phyloP scores from a whole-genome alignment of 2,329 filamentous ascomycete species.

The Clonostachys solani region DNA sequence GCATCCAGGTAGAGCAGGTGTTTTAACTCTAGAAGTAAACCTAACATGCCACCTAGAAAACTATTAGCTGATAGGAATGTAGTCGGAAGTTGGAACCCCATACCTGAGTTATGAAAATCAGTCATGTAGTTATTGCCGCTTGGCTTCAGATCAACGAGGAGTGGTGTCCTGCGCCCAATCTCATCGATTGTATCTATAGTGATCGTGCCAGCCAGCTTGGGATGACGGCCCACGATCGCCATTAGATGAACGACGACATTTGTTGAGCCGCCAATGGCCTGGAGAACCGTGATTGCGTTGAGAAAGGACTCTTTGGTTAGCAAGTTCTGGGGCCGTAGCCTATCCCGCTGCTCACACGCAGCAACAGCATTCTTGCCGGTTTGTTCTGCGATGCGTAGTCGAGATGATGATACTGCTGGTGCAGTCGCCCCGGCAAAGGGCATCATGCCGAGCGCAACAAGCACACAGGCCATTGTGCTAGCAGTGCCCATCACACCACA shows the following conservation, averaged over 20 bases:
- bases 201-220: constrained; percentile 56
- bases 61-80: too few relatives aligned
- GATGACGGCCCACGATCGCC: constrained; percentile 73
- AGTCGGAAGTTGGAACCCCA: too few relatives aligned
- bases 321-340: constrained; percentile 65
- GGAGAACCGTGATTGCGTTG: constrained; percentile 82
- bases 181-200: constrained; percentile 75
- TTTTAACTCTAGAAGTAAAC: constrained; percentile 73
- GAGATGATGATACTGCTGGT: constrained; percentile 72
- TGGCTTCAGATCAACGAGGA: constrained; percentile 83
- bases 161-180: constrained; percentile 71
- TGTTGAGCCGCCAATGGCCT: constrained; percentile 80
- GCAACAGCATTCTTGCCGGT: constrained; percentile 66
- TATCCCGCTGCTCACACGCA: constrained; percentile 43
- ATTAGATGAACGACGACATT: constrained; percentile 85
- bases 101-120: constrained; percentile 81
- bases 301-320: constrained; percentile 74
- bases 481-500: constrained; percentile 92
- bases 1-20: constrained; percentile 74
- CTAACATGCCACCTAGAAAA: constrained; percentile 58
- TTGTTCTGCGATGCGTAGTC: constrained; percentile 76
- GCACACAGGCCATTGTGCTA: constrained; percentile 83
- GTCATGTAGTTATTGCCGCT: constrained; percentile 85
- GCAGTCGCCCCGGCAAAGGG: constrained; percentile 74
- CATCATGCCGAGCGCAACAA: constrained; percentile 78